Evolutionary conservation across 371 early-diverging fungal species (phyloP).

Genomic region (Spraguea lophii): DNA sequence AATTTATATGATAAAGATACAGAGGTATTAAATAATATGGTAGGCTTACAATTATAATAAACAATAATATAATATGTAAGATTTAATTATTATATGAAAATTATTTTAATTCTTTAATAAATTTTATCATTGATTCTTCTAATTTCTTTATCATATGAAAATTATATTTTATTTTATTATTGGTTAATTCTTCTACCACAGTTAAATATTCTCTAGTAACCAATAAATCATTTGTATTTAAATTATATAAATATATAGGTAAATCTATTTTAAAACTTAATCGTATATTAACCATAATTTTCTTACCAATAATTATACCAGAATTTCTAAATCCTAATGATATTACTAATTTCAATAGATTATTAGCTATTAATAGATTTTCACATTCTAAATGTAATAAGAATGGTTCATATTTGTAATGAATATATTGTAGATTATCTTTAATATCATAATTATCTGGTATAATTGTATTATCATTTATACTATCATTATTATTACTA

Average conservation of each 20-base stretch:
- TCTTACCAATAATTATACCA: neutral
- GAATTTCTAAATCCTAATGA: neutral
- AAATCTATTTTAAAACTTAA: neutral
- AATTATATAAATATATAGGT: neutral
- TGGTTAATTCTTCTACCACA: neutral
- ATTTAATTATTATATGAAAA: too few relatives aligned
- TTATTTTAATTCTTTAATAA: too few relatives aligned
- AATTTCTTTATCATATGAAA: neutral
- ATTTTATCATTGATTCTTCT: too few relatives aligned
- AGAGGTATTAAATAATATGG: too few relatives aligned
- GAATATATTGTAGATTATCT: neutral
- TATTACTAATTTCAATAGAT: neutral
- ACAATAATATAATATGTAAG: too few relatives aligned
- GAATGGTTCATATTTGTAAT: constrained; percentile 6
- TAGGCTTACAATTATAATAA: too few relatives aligned
- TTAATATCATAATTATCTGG: neutral
- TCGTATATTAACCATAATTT: neutral
- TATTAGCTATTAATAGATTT: neutral
- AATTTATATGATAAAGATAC: too few relatives aligned
- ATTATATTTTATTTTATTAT: neutral
- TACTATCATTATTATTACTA: neutral
- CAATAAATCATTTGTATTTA: neutral
- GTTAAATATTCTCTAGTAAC: neutral
- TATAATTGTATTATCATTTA: too few relatives aligned
- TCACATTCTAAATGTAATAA: neutral